These are phyloP conservation scores for Clavispora fructus DNA, from an alignment of 805 yeast genomes.

Conservation along the genomic window DNA sequence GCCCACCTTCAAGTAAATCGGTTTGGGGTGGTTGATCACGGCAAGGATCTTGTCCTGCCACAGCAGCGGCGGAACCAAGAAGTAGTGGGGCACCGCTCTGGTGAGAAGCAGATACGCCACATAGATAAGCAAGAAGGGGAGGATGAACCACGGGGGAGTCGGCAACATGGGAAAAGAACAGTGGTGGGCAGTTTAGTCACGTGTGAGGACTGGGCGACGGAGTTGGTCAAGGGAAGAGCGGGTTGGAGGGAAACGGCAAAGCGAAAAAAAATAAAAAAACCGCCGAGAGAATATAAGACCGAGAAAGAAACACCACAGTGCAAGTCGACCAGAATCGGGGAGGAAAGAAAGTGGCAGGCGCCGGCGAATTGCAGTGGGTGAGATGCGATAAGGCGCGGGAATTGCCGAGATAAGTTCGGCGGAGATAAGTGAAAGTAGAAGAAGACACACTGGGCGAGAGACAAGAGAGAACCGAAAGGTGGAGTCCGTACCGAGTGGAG, in stretches of 20 bases:
- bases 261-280: neutral
- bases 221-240: no score
- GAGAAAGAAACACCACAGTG: no score
- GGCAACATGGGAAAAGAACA: conserved; percentile 1
- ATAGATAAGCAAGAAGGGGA: conserved; percentile 9
- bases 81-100: conserved; percentile 27
- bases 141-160: conserved; percentile 1
- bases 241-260: neutral
- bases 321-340: no score
- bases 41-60: conserved; percentile 32
- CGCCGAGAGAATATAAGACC: neutral
- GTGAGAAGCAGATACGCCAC: conserved; percentile 17
- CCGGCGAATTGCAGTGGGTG: neutral
- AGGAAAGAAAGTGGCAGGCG: no score
- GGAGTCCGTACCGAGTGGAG: no score
- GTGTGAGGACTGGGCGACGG: neutral
- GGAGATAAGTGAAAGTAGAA: no score
- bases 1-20: conserved; percentile 33
- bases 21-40: conserved; percentile 29
- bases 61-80: conserved; percentile 33
- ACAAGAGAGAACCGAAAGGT: no score
- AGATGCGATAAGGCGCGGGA: neutral
- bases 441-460: neutral
- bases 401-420: neutral
- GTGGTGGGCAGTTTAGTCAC: neutral